Evolutionary conservation across 2,329 filamentous ascomycete genomes (phyloP).

Genomic region (Ustilaginoidea virens): DNA sequence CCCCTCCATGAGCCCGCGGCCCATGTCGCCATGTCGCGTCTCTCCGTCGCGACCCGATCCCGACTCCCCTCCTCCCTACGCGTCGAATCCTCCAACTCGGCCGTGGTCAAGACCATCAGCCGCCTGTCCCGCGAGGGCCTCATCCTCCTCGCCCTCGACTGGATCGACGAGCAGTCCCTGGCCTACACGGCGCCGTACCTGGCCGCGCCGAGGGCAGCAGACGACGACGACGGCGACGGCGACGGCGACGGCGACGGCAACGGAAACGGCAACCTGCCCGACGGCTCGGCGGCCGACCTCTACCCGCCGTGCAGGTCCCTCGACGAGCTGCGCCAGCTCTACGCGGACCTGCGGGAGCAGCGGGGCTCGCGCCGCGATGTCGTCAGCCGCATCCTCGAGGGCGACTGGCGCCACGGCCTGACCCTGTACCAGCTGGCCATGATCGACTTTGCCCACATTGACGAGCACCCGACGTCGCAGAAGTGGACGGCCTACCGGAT

Average conservation of each 20-base stretch:
- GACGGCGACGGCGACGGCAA: too few species aligned
- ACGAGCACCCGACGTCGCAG: conserved; percentile 47
- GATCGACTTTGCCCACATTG: conserved; percentile 50
- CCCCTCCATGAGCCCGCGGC: background rate
- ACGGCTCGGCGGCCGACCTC: conserved; percentile 47
- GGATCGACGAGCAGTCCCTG: conserved; percentile 56
- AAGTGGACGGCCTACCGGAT: conserved; percentile 50
- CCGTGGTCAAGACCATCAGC: conserved; percentile 49
- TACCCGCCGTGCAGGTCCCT: conserved; percentile 53
- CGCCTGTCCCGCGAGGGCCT: conserved; percentile 59
- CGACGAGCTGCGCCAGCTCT: conserved; percentile 50
- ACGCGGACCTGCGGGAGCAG: conserved; percentile 41
- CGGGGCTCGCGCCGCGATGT: conserved; percentile 49
- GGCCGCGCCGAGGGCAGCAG: conserved; percentile 7
- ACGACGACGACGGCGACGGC: conserved; percentile 32
- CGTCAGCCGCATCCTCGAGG: conserved; percentile 46
- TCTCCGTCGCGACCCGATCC: conserved; percentile 55
- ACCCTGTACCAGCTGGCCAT: conserved; percentile 53
- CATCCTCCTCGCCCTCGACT: conserved; percentile 56
- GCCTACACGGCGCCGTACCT: conserved; percentile 30
- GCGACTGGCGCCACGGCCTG: conserved; percentile 53
- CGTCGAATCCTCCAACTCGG: conserved; percentile 47
- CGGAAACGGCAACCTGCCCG: conserved; percentile 36
- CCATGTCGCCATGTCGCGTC: conserved; percentile 27
- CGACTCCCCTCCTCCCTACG: conserved; percentile 57